Evolutionary conservation across 2,329 filamentous ascomycete species (phyloP).

Genomic region (Arachnopeziza araneosa): DNA sequence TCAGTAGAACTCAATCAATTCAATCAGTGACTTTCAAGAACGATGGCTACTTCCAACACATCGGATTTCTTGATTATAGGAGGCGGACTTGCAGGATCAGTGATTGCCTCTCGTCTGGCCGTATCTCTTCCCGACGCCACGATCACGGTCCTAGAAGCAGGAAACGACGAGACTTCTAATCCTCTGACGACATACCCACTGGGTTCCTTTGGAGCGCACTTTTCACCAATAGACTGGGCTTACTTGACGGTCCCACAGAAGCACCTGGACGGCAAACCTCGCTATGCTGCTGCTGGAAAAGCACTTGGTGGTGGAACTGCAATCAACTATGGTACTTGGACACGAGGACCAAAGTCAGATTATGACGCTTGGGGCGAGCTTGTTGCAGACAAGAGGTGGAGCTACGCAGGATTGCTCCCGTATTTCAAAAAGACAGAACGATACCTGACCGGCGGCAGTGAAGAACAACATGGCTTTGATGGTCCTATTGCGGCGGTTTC

Average conservation of each 20-base stretch:
- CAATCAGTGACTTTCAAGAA: background rate
- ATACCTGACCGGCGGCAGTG: conserved; percentile 16
- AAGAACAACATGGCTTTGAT: conserved; percentile 26
- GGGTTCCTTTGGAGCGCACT: background rate
- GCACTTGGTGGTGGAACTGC: conserved; percentile 4
- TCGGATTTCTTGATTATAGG: conserved; percentile 37
- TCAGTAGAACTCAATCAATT: background rate
- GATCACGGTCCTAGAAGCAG: background rate
- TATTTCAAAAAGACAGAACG: conserved; percentile 36
- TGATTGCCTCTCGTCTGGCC: conserved; percentile 35
- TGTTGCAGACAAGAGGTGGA: conserved; percentile 30
- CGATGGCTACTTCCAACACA: background rate
- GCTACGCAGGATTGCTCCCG: conserved; percentile 32
- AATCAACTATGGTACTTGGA: conserved; percentile 1
- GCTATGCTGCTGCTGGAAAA: conserved; percentile 25
- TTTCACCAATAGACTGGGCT: conserved; percentile 28
- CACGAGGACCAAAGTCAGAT: conserved; percentile 23
- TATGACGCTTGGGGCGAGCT: background rate
- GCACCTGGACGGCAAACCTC: conserved; percentile 21
- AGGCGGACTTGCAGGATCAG: conserved; percentile 37
- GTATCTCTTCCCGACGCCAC: conserved; percentile 15
- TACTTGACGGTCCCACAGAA: conserved; percentile 32
- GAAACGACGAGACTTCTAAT: background rate
- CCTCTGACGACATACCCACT: background rate
- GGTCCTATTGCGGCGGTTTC: conserved; percentile 29